Base-by-base conservation (phyloP, 768 basidiomycete genomes). In the Polyporus arcularius region DNA sequence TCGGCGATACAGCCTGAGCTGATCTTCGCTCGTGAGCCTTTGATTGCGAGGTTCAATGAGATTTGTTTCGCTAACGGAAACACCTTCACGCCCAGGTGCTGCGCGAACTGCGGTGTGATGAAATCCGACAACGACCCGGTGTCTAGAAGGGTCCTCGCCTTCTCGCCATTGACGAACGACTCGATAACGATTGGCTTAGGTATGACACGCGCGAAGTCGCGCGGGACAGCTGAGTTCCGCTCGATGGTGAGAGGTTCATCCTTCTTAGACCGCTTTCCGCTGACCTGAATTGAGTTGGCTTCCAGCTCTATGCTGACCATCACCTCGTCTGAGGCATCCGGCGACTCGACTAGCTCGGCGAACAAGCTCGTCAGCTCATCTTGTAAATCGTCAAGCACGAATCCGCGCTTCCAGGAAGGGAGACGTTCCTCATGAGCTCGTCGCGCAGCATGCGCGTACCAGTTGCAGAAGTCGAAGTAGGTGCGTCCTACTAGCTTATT, bases 51-150 rank as follows among this genome's bases (percentile, higher is more conserved):
- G n/a, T 79, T 76, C 0, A 81, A 50, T 0, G 70, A 56, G 2
- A 81, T 18, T 2, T 75, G 79, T 32, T 70, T 69, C 0, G 49
- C 69, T 1, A 81, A 62, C 11, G 65, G 60, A 0, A 62, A 56
- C 1, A 55, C 57, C 31, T 65, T 55, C 0, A 78, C 32, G 2
- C 69, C 67, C 4, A 81, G 60, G 60, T 82, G 79, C 50, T 77
- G 73, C 0, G 72, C 75, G 0, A 80, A 26, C 1, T 65, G 73
- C 0, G 72, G 64, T 0, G 77, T 76, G 26, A 82, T 71, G 55
- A 82, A 80, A 60, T 81, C 79, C 1, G 76, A 76, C 1, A 76
- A 56, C 0, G 75, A 79, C 0, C 79, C 79, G 0, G 71, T 70
- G 58, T 80, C 79, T 0, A 80, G 30, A 6, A 82, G 55, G 0